These are phyloP conservation scores for Rusavskia elegans DNA, from an alignment of 495 filamentous ascomycete species.

Conservation along the genomic window DNA sequence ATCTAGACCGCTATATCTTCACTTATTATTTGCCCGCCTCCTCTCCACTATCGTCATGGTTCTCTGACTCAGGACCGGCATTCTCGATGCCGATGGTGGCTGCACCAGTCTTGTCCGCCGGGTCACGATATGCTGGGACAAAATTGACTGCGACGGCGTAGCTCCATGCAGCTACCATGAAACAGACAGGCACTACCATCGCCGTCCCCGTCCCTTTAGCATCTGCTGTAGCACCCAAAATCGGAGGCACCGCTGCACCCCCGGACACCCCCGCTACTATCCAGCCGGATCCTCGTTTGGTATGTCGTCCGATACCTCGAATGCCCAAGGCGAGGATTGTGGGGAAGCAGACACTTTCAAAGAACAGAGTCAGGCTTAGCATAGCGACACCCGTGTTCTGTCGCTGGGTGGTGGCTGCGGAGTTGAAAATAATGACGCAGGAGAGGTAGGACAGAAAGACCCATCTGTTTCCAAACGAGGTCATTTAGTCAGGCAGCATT, in stretches of 20 bases:
- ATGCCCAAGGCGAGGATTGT: slow-evolving; percentile 48
- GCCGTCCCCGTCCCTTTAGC: slow-evolving; percentile 28
- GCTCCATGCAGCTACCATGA: slow-evolving; percentile 40
- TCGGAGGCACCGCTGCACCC: slow-evolving; percentile 34
- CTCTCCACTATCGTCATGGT: too few relatives aligned
- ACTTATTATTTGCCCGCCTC: too few relatives aligned
- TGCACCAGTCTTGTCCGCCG: slow-evolving; percentile 41
- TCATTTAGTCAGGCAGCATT: background rate
- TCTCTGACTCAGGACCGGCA: background rate
- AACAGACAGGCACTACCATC: slow-evolving; percentile 41
- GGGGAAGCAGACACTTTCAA: slow-evolving; percentile 46
- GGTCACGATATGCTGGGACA: slow-evolving; percentile 38
- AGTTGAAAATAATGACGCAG: slow-evolving; percentile 11
- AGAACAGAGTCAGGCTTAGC: slow-evolving; percentile 42
- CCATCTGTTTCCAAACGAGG: slow-evolving; percentile 7
- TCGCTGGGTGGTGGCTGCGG: slow-evolving; percentile 4
- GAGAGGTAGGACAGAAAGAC: slow-evolving; percentile 28
- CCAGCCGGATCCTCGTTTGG: slow-evolving; percentile 39
- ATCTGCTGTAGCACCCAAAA: slow-evolving; percentile 25
- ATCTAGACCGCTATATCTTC: too few relatives aligned
- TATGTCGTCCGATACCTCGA: slow-evolving; percentile 41
- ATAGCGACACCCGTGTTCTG: slow-evolving; percentile 33
- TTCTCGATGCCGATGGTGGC: slow-evolving; percentile 33
- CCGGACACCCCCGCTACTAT: slow-evolving; percentile 43
- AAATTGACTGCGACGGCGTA: slow-evolving; percentile 51